Evolutionary conservation across 2,329 filamentous ascomycete species (phyloP), one percentile per base, ranked within the genome.

Genomic region (Calonectria pauciramosa): DNA sequence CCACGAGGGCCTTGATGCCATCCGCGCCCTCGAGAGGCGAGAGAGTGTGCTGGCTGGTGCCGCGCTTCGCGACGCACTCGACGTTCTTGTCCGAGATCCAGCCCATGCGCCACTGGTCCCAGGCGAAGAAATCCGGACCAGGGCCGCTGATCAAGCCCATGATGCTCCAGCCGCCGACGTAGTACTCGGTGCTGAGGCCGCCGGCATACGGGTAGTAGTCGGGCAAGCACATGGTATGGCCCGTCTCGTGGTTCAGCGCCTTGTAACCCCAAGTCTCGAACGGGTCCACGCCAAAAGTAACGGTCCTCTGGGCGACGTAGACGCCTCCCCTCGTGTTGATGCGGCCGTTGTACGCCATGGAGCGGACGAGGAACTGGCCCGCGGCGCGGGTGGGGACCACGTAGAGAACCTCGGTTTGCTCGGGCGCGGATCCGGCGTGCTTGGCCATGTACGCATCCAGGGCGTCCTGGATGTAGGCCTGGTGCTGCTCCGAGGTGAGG

Each of bases 91-190:
- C 84, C 0, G 71, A 66, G 7, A 86, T 71, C 85, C 85, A 86
- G 23, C 84, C 84, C 30, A 86, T 76, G 38, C 83, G 78, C 84
- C 84, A 86, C 77, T 86, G 85, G 70, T 86, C 80, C 84, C 85
- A 86, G 3, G 82, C 82, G 41, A 86, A 85, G 65, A 82, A 86
- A 44, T 86, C 84, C 18, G 83, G 84, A 16, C 79, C 82, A 1
- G 79, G 81, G 2, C 83, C 84, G 66, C 76, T 79, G 36, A 86
- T 82, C 20, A 82, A 76, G 16, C 84, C 85, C 84, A 86, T 86
- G 26, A 84, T 73, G 68, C 83, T 82, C 83, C 84, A 86, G 3
- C 84, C 83, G 18, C 84, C 85, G 9, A 84, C 82, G 67, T 82
- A 85, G 4, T 82, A 47, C 0, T 81, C 82, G 1, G 80, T 82